Evolutionary conservation across 192 early-diverging fungal species (phyloP).

Genomic region (Gryganskiella cystojenkinii): DNA sequence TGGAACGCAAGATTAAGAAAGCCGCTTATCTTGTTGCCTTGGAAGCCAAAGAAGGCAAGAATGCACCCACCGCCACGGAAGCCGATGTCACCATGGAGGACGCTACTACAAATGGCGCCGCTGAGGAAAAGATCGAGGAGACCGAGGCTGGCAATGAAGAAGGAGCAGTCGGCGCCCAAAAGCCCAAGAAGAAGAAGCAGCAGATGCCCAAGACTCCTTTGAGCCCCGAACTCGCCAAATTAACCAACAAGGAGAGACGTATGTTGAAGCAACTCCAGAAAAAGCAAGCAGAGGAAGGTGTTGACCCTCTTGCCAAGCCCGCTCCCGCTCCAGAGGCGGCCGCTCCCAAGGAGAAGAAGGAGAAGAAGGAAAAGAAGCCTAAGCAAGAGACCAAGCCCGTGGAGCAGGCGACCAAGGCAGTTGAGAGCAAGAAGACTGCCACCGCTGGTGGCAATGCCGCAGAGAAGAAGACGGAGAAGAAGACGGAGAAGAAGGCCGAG

Average conservation of each 20-base stretch:
- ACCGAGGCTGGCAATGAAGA: background rate
- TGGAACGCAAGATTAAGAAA: slow-evolving; percentile 48
- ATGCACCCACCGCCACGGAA: background rate
- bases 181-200: slow-evolving; percentile 10
- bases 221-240: slow-evolving; percentile 30
- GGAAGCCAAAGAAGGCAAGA: slow-evolving; percentile 13
- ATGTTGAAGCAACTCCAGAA: slow-evolving; percentile 50
- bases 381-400: slow-evolving; percentile 13
- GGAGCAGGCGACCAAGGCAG: slow-evolving; percentile 9
- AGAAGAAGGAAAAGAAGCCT: slow-evolving; percentile 22
- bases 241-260: slow-evolving; percentile 46
- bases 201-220: background rate
- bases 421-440: background rate
- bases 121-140: background rate
- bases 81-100: background rate
- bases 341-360: slow-evolving; percentile 1
- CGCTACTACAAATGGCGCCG: background rate
- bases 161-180: background rate
- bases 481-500: slow-evolving; percentile 17
- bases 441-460: background rate
- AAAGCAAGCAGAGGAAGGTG: slow-evolving; percentile 35
- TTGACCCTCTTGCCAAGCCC: slow-evolving; percentile 14
- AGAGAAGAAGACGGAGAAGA: slow-evolving; percentile 4
- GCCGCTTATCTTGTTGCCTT: slow-evolving; percentile 46
- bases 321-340: slow-evolving; percentile 4